Conservation (phyloP, 2,329 filamentous ascomycete species). For the Colletotrichum neosansevieriae region DNA sequence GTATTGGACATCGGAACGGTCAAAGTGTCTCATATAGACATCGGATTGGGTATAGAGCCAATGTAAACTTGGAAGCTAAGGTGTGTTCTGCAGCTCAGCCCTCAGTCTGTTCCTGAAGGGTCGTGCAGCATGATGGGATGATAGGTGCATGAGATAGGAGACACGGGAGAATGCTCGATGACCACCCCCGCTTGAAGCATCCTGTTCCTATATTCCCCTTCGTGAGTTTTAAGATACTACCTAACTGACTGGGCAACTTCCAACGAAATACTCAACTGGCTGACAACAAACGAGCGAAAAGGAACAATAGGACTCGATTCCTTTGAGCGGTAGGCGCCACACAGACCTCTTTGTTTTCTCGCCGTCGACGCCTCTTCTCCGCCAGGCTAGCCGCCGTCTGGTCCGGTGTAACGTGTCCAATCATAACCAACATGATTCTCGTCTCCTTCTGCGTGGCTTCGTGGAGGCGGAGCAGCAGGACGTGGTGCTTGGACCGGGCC, state of each 20-base stretch:
- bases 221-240: neutral
- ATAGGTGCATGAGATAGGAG: conserved; percentile 9
- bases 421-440: neutral
- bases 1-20: neutral
- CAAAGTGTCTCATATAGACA: neutral
- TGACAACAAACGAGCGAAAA: neutral
- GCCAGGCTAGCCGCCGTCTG: neutral
- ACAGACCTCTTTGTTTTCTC: conserved; percentile 31
- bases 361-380: conserved; percentile 17
- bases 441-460: conserved; percentile 1
- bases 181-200: neutral
- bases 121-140: conserved; percentile 15
- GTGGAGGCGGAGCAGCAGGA: conserved; percentile 26
- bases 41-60: conserved; percentile 5
- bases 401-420: neutral
- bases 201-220: neutral
- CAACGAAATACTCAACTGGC: too few relatives aligned
- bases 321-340: neutral
- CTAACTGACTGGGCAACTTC: neutral
- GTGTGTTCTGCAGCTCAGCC: neutral
- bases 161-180: neutral
- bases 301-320: neutral
- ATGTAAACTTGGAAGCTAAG: neutral
- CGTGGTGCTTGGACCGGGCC: conserved; percentile 12
- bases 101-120: neutral